These are phyloP conservation scores for Solanum appendiculatum DNA, from an alignment of 257 asterid species.

Conservation along the genomic window DNA sequence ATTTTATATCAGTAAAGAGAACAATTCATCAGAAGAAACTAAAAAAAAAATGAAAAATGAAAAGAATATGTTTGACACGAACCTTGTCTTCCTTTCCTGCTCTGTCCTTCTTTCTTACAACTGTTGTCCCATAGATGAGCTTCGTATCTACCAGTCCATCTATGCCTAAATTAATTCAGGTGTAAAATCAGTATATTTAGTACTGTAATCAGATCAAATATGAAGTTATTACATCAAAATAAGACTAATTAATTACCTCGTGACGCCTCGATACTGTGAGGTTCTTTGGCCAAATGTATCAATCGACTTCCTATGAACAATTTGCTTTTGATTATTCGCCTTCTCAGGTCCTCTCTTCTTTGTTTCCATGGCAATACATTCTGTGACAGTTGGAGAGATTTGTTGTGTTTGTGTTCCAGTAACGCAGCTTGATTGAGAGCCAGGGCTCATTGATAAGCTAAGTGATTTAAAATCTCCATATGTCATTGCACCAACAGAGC, in stretches of 20 bases:
- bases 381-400: slow-evolving; percentile 31
- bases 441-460: slow-evolving; percentile 91
- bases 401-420: slow-evolving; percentile 59
- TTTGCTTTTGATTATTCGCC: slow-evolving; percentile 46
- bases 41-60: too few species aligned
- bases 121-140: slow-evolving; percentile 99
- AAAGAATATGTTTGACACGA: not conserved
- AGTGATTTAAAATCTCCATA: slow-evolving; percentile 70
- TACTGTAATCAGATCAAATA: not conserved
- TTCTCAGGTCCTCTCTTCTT: slow-evolving; percentile 73
- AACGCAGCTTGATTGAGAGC: slow-evolving; percentile 81
- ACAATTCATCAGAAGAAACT: not conserved
- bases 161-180: slow-evolving; percentile 43
- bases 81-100: slow-evolving; percentile 98
- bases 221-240: not conserved
- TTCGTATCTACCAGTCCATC: slow-evolving; percentile 99
- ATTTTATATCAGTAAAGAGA: not conserved
- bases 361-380: slow-evolving; percentile 34
- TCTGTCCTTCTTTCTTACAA: slow-evolving; percentile 99
- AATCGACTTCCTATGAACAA: slow-evolving; percentile 80
- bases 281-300: slow-evolving; percentile 96
- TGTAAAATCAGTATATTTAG: not conserved
- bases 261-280: slow-evolving; percentile 92
- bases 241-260: slow-evolving; percentile 39
- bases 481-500: slow-evolving; percentile 33